phyloP scores from a whole-genome alignment of 2,329 filamentous ascomycete genomes.

The Coniochaeta sp. region DNA sequence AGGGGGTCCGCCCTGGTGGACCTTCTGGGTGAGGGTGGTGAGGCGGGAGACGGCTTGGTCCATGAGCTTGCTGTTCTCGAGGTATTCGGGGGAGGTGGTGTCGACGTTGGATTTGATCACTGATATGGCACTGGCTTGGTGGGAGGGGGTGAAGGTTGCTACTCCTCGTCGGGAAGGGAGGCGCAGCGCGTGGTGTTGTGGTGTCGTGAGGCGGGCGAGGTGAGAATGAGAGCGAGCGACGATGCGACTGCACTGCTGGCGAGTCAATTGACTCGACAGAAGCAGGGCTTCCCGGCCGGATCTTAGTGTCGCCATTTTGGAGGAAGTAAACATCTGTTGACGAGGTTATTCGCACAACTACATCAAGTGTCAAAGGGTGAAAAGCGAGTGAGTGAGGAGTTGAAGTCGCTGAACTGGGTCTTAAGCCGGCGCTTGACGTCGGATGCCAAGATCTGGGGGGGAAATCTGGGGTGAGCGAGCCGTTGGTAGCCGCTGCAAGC shows the following conservation, averaged over 20 bases:
- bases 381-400: not conserved
- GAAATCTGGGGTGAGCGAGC: constrained; percentile 12
- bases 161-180: constrained; percentile 32
- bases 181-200: not conserved
- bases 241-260: constrained; percentile 21
- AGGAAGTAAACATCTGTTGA: not conserved
- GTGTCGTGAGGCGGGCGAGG: constrained; percentile 12
- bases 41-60: constrained; percentile 61
- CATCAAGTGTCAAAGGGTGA: not conserved
- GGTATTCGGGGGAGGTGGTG: constrained; percentile 67
- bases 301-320: constrained; percentile 38
- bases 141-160: constrained; percentile 71
- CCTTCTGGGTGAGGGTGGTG: constrained; percentile 60
- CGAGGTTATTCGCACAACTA: not conserved
- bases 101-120: constrained; percentile 71
- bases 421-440: not conserved
- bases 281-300: constrained; percentile 35
- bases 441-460: not conserved
- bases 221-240: constrained; percentile 8
- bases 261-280: constrained; percentile 32
- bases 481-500: constrained; percentile 33
- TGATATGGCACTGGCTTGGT: constrained; percentile 79
- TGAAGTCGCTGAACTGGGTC: not conserved
- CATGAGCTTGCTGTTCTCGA: constrained; percentile 76
- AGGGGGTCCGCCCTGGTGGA: constrained; percentile 68